Percentiles rank a stretch among this genome's conserved stretches.
Conservation (phyloP, 257 asterid species). For the Fraxinus anomala region DNA sequence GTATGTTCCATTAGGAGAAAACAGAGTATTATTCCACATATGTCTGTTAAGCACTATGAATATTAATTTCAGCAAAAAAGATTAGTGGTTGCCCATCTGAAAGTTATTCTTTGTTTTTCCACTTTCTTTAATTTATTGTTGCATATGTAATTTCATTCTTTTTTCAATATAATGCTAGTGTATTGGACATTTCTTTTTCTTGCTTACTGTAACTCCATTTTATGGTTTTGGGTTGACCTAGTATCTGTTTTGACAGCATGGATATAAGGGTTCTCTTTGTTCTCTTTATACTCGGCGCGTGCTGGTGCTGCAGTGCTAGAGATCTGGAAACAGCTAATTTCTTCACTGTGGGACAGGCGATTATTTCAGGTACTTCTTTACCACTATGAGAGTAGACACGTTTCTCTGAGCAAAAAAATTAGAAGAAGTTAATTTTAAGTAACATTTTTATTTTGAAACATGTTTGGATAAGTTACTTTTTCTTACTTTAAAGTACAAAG, state of each 20-base stretch:
- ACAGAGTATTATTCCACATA: too few species aligned
- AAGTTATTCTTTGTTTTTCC: background rate
- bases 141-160: background rate
- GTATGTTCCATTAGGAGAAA: too few species aligned
- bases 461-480: background rate
- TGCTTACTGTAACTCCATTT: slow-evolving; percentile 2
- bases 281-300: slow-evolving; percentile 46
- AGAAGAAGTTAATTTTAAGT: background rate
- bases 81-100: background rate
- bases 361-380: slow-evolving; percentile 39
- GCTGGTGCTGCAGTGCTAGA: slow-evolving; percentile 66
- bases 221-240: slow-evolving; percentile 24
- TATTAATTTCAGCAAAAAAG: background rate
- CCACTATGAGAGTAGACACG: background rate
- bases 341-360: slow-evolving; percentile 17
- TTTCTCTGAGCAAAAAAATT: background rate
- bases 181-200: slow-evolving; percentile 9
- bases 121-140: background rate
- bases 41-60: background rate
- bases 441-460: background rate
- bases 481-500: background rate
- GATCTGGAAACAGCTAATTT: slow-evolving; percentile 42
- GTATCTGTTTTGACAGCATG: slow-evolving; percentile 60
- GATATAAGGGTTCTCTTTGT: slow-evolving; percentile 54
- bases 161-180: background rate